These are phyloP conservation scores for Przewalskia tangutica DNA, from an alignment of 257 asterid genomes.

Conservation along the genomic window DNA sequence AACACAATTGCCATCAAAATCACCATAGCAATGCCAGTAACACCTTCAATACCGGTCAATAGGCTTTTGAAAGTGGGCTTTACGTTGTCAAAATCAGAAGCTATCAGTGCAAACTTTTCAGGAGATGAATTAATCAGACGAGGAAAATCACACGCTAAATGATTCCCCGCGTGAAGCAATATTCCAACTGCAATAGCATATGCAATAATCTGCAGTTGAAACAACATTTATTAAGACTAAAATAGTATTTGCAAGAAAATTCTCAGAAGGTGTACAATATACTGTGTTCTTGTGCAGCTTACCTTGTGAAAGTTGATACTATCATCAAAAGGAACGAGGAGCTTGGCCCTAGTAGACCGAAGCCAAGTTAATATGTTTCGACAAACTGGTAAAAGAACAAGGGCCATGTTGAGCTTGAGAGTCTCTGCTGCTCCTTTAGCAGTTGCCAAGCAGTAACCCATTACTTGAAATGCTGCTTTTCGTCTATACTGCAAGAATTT, in stretches of 20 bases:
- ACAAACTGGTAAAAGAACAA: constrained; percentile 80
- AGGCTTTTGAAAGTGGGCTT: constrained; percentile 51
- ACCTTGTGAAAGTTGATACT: constrained; percentile 82
- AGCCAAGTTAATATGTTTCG: constrained; percentile 65
- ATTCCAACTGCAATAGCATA: constrained; percentile 56
- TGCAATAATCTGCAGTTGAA: constrained; percentile 44
- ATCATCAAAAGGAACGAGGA: constrained; percentile 67
- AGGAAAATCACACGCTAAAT: constrained; percentile 71
- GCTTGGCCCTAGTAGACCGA: constrained; percentile 60
- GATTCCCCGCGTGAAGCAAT: constrained; percentile 56
- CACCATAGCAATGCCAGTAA: constrained; percentile 66
- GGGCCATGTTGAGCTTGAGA: constrained; percentile 85
- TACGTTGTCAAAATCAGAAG: constrained; percentile 45
- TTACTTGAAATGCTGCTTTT: constrained; percentile 49
- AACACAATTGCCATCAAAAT: constrained; percentile 49
- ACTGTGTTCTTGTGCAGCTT: background rate
- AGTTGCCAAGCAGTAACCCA: constrained; percentile 76
- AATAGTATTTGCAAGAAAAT: too few relatives aligned
- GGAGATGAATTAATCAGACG: constrained; percentile 49
- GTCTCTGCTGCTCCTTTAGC: constrained; percentile 98
- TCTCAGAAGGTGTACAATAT: background rate
- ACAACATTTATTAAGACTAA: background rate
- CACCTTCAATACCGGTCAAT: constrained; percentile 34
- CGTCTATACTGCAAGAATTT: constrained; percentile 57
- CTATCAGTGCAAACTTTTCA: constrained; percentile 48